Percentiles rank a stretch among this genome's conserved stretches.
Evolutionary conservation across 371 early-diverging fungal genomes (phyloP).

Genomic region (Mortierella sp.): DNA sequence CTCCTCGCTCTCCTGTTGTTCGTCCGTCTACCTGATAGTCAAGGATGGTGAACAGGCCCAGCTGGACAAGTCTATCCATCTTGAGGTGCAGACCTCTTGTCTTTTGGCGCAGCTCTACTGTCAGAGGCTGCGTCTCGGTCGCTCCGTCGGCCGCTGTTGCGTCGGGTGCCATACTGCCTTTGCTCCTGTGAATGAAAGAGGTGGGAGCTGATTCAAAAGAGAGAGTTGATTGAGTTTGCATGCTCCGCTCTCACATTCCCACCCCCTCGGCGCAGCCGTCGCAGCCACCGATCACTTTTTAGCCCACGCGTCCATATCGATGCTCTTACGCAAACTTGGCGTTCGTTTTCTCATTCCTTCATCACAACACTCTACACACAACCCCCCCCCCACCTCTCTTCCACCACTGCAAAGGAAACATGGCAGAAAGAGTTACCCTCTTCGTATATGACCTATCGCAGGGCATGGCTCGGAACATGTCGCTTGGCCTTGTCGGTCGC

Average conservation of each 20-base stretch:
- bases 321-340: too few relatives aligned
- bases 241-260: neutral
- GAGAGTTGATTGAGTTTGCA: too few relatives aligned
- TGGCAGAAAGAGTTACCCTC: slow-evolving; percentile 64
- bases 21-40: slow-evolving; percentile 27
- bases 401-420: neutral
- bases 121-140: slow-evolving; percentile 12
- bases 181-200: neutral
- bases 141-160: neutral
- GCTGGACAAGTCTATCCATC: slow-evolving; percentile 35
- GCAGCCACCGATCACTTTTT: too few relatives aligned
- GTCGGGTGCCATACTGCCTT: too few relatives aligned
- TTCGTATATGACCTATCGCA: slow-evolving; percentile 84
- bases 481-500: slow-evolving; percentile 71
- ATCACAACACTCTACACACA: neutral
- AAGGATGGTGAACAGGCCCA: slow-evolving; percentile 41
- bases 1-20: too few relatives aligned
- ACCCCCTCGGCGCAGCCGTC: neutral
- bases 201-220: neutral
- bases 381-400: neutral
- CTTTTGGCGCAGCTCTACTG: slow-evolving; percentile 39
- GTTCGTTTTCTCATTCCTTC: neutral
- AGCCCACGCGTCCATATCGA: neutral
- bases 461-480: slow-evolving; percentile 76
- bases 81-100: slow-evolving; percentile 38